Conservation (phyloP, 495 filamentous ascomycete species). For the Lophiostoma macrostomum region DNA sequence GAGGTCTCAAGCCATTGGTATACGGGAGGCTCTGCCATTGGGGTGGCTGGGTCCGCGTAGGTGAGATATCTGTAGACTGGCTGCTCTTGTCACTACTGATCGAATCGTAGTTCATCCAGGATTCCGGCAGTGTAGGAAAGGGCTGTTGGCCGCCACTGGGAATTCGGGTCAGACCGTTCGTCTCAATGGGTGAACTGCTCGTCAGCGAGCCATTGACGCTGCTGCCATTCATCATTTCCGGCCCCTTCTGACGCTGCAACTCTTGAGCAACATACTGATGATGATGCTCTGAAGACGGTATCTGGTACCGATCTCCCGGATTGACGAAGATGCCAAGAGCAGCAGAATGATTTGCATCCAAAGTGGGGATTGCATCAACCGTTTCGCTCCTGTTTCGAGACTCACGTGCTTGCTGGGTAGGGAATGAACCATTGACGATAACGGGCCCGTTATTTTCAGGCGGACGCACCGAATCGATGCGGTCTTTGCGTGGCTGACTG, state of each 20-base stretch:
- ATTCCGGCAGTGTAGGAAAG: constrained; percentile 19
- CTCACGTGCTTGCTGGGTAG: constrained; percentile 25
- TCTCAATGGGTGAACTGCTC: constrained; percentile 2
- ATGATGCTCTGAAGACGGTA: constrained; percentile 14
- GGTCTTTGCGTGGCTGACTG: constrained; percentile 15
- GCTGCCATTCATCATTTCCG: constrained; percentile 4
- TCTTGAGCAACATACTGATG: constrained; percentile 24
- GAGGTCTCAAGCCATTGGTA: constrained; percentile 13
- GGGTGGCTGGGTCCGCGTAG: constrained; percentile 14
- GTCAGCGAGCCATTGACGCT: constrained; percentile 20
- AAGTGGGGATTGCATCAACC: constrained; percentile 20
- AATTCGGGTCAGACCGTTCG: constrained; percentile 14
- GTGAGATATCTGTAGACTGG: constrained; percentile 19
- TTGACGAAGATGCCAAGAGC: constrained; percentile 29
- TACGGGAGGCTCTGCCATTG: constrained; percentile 19
- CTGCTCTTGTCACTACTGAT: constrained; percentile 6
- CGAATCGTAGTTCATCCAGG: constrained; percentile 15
- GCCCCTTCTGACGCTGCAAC: constrained; percentile 21
- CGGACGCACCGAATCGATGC: constrained; percentile 23
- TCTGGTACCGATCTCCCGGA: constrained; percentile 13
- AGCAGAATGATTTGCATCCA: constrained; percentile 11
- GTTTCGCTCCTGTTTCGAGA: constrained; percentile 19
- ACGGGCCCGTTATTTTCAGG: constrained; percentile 39
- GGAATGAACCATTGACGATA: constrained; percentile 48
- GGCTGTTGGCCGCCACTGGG: constrained; percentile 18